Percentiles rank a stretch among this genome's conserved stretches.
Evolutionary conservation across 495 filamentous ascomycete species (phyloP).

Genomic region (Talaromyces stipitatus): DNA sequence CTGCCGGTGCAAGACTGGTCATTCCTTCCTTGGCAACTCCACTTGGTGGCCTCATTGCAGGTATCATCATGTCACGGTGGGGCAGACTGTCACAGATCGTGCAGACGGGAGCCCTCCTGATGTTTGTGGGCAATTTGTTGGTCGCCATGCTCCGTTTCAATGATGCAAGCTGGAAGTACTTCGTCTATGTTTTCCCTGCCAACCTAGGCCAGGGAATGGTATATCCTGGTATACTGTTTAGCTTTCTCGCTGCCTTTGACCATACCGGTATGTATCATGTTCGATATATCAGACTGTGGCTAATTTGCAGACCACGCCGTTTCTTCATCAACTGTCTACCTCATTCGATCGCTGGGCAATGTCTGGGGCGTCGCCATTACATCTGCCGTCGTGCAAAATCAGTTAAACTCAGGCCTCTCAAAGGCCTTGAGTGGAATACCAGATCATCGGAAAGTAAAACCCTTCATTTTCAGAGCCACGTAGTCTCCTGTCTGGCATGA

Average conservation of each 20-base stretch:
- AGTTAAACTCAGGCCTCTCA: conserved; percentile 48
- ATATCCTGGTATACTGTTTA: conserved; percentile 56
- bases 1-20: conserved; percentile 49
- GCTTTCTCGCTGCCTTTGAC: conserved; percentile 54
- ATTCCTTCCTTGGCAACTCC: conserved; percentile 57
- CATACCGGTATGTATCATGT: conserved; percentile 41
- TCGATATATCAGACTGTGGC: neutral
- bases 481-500: neutral
- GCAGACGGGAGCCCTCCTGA: conserved; percentile 45
- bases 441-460: conserved; percentile 59
- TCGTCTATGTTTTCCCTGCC: conserved; percentile 54
- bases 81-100: conserved; percentile 50
- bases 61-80: conserved; percentile 59
- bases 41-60: conserved; percentile 51
- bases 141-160: conserved; percentile 48
- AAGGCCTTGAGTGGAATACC: conserved; percentile 52
- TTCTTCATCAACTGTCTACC: conserved; percentile 54
- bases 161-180: conserved; percentile 56
- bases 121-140: conserved; percentile 52
- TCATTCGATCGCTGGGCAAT: conserved; percentile 54
- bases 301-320: conserved; percentile 50
- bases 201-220: conserved; percentile 59
- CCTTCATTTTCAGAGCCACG: conserved; percentile 18
- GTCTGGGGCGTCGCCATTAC: conserved; percentile 60
- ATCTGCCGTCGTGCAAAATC: conserved; percentile 56